These are phyloP conservation scores for Ceratocystis colombiana DNA, from an alignment of 2,329 filamentous ascomycete species.

Conservation along the genomic window DNA sequence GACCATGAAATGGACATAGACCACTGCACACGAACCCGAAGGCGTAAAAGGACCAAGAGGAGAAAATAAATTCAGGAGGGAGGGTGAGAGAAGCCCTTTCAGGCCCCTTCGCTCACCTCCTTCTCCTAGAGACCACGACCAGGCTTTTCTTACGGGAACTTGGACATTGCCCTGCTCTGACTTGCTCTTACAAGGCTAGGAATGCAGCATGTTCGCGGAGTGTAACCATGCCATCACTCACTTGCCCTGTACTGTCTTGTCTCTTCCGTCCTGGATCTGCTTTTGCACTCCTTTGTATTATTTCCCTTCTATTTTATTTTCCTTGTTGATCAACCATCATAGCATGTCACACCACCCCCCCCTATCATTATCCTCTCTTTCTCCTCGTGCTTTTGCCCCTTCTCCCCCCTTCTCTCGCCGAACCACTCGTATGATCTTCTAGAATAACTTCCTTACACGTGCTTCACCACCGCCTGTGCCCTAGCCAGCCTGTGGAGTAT, in stretches of 20 bases:
- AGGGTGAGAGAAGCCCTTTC: no score
- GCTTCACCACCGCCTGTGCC: constrained; percentile 9
- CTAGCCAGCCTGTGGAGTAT: constrained; percentile 9
- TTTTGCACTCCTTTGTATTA: constrained; percentile 1
- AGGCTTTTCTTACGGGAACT: no score
- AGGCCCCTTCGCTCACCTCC: no score
- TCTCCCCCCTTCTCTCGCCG: neutral
- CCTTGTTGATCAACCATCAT: neutral
- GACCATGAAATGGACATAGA: no score
- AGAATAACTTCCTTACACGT: constrained; percentile 15
- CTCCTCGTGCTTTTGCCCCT: neutral
- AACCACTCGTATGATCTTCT: constrained; percentile 15
- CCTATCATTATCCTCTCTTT: neutral
- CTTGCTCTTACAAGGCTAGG: neutral
- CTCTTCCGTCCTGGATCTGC: neutral
- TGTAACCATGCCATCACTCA: constrained; percentile 12
- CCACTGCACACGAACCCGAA: no score
- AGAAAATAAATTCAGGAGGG: no score
- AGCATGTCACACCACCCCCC: neutral
- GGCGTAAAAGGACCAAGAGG: no score
- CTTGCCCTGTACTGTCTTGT: neutral
- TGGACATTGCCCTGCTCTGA: neutral
- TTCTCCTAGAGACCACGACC: no score
- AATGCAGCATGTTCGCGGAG: neutral
- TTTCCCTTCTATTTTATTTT: neutral